Evolutionary conservation across 495 filamentous ascomycete genomes (phyloP).

Genomic region (Aspergillus ellipticus): DNA sequence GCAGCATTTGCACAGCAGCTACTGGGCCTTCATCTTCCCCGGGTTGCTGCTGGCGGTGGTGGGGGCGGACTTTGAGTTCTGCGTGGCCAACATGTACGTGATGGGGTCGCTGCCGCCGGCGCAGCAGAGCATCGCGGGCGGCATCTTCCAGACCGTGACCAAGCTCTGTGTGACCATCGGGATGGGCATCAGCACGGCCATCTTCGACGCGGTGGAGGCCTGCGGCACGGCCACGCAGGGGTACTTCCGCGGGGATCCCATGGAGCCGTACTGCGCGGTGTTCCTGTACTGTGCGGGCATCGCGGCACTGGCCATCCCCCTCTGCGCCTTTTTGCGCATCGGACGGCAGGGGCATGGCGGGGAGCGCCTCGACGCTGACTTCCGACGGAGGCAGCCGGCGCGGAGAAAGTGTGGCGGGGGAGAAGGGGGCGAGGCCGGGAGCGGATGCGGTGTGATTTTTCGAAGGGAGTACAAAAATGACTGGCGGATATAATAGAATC

Average conservation of each 20-base stretch:
- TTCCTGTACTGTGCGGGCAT: slow-evolving; percentile 3
- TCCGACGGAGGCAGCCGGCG: too few relatives aligned
- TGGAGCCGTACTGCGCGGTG: not conserved
- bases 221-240: not conserved
- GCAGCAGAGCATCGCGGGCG: slow-evolving; percentile 35
- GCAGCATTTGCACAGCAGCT: slow-evolving; percentile 38
- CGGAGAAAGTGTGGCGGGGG: too few relatives aligned
- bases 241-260: not conserved
- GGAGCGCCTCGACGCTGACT: not conserved
- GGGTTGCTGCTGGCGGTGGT: slow-evolving; percentile 49
- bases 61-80: slow-evolving; percentile 58
- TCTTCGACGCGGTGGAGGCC: not conserved
- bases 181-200: slow-evolving; percentile 4
- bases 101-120: slow-evolving; percentile 33
- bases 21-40: slow-evolving; percentile 56
- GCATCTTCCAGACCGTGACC: slow-evolving; percentile 37
- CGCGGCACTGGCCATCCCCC: not conserved
- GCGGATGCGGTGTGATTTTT: too few relatives aligned
- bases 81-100: slow-evolving; percentile 53
- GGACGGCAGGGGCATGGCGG: not conserved
- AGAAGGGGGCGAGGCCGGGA: too few relatives aligned
- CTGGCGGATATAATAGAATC: too few relatives aligned
- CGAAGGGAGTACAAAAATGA: too few relatives aligned
- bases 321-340: slow-evolving; percentile 3
- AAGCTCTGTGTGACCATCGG: slow-evolving; percentile 19